Conservation (phyloP, 495 filamentous ascomycete species). For the Endocarpon pusillum region DNA sequence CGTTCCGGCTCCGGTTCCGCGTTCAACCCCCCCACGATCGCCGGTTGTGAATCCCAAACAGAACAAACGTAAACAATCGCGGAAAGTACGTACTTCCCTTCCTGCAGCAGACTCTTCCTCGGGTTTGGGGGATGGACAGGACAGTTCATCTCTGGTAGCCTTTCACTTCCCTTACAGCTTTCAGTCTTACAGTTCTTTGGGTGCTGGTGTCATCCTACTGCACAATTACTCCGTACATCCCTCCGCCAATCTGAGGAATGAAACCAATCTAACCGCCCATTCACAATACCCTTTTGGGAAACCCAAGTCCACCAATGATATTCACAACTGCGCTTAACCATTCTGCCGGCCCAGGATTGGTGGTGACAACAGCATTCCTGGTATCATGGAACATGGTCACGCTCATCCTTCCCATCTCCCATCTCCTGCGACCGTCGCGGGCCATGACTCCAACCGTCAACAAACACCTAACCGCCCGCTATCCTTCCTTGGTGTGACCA, state of each 20-base stretch:
- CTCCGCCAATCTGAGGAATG: not conserved
- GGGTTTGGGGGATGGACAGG: no score
- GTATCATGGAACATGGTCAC: not conserved
- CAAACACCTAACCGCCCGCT: not conserved
- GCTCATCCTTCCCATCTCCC: not conserved
- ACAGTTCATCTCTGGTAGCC: no score
- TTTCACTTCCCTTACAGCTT: no score
- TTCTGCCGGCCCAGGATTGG: not conserved
- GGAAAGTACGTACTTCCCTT: no score
- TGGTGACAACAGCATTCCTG: constrained; percentile 1
- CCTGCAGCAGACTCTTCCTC: no score
- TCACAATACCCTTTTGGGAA: no score
- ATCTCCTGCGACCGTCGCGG: not conserved
- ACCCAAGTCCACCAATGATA: not conserved
- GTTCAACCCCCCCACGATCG: no score
- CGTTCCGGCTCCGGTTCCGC: no score
- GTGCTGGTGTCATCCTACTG: not conserved
- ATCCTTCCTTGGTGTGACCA: not conserved
- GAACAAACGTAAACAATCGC: no score
- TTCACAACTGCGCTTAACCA: not conserved
- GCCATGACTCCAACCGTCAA: not conserved
- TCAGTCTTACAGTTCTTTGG: not conserved
- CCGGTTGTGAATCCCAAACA: no score
- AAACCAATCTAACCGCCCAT: not conserved
- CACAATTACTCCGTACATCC: not conserved